Base-by-base conservation (phyloP, 352 stramenopile species). In the Aphanomyces invadans region DNA sequence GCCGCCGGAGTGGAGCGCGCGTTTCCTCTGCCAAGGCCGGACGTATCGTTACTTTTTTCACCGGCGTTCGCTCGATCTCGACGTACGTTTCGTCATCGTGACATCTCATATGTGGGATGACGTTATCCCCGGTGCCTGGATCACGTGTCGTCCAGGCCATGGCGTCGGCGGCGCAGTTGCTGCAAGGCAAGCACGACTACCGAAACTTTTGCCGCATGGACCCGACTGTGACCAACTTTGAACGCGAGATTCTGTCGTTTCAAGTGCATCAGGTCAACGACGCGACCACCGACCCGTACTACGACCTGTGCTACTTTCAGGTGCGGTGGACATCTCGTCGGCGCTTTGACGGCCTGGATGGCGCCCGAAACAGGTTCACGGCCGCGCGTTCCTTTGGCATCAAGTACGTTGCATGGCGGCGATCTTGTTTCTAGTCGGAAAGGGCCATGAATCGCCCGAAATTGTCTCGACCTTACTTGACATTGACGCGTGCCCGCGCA, bases 131-230 rank as follows among this genome's bases (percentile, higher is more conserved):
- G 21, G 4, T 70, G n/a, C n/a, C n/a, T n/a, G n/a, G n/a, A n/a
- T n/a, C n/a, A n/a, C n/a, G n/a, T n/a, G 31, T 19, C 21, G 26
- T 48, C n/a, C 36, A 65, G 3, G 73, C 72, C 4, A 99, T 99
- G 92, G 74, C 78, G 3, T n/a, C 65, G 7, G 96, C 86, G 3
- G 85, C 97, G 3, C 53, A 85, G 26, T 72, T 79, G 31, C 86
- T 99, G 55, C 80, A 98, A 3, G 97, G 97, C 48, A 80, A 88
- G 53, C 95, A 99, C 73, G 97, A 99, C 76, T 99, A 98, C 76
- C 90, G 97, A 55, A 99, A 99, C 72, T 97, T 99, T 66, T 99
- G 96, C 73, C 98, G 98, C 71, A 98, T 99, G 75, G 96, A 99
- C 77, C 84, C 93, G 7, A 98, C 97, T 63, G 97, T 98, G 28